Evolutionary conservation across 1,139 yeast species (phyloP), one percentile per base, ranked within the genome.

Genomic region (Fermentozyma sake): DNA sequence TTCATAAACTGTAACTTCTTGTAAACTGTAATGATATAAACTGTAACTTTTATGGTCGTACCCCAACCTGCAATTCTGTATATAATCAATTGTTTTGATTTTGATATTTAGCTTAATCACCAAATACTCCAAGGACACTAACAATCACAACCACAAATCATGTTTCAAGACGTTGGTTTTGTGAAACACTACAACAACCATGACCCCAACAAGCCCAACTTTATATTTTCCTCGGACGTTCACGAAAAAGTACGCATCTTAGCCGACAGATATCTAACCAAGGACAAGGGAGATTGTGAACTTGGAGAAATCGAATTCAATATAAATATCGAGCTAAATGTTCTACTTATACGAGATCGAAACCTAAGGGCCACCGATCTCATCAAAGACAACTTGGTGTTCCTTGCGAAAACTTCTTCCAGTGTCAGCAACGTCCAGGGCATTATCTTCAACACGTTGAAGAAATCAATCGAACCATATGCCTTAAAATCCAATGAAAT

Each of bases 141-240:
- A n/a, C n/a, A n/a, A n/a, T n/a, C n/a, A n/a, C n/a, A n/a, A n/a
- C n/a, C n/a, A n/a, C n/a, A n/a, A n/a, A n/a, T n/a, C n/a, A n/a
- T n/a, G n/a, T n/a, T n/a, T n/a, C n/a, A n/a, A n/a, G n/a, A n/a
- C n/a, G n/a, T n/a, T n/a, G n/a, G n/a, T n/a, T n/a, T n/a, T n/a
- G n/a, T n/a, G n/a, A n/a, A n/a, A n/a, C 25, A 28, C 10, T 29
- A 32, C 24, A 32, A 24, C 16, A 21, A 23, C 19, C 39, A 36
- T 21, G 68, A 63, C 41, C 45, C 51, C 4, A 44, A 54, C 29
- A 58, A 55, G 35, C 72, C 72, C 20, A 64, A 62, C 39, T 59
- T 64, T 33, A 44, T 66, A 16, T 61, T 60, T 34, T 53, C 65
- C 5, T 61, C 68, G 8, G 63, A 65, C 33, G 54, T 66, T 7